These are phyloP conservation scores for Teratosphaeriaceae sp. DNA, from an alignment of 2,329 filamentous ascomycete genomes.

Conservation along the genomic window DNA sequence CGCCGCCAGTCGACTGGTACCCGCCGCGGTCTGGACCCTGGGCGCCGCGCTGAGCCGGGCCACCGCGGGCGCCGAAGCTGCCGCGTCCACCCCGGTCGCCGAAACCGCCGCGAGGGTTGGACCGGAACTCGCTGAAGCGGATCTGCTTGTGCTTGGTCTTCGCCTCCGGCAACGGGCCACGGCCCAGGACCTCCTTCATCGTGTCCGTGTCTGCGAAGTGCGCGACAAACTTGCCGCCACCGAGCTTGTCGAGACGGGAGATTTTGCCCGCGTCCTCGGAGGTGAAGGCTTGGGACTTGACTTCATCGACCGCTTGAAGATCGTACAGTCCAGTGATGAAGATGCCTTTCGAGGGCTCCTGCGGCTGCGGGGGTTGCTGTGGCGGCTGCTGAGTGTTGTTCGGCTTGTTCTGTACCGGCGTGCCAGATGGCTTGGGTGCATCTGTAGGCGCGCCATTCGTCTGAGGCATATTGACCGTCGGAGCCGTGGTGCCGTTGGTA, in stretches of 20 bases:
- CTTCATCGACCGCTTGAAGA: conserved; percentile 73
- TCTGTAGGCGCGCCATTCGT: conserved; percentile 45
- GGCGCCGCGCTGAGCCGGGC: conserved; percentile 56
- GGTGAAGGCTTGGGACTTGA: conserved; percentile 65
- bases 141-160: conserved; percentile 56
- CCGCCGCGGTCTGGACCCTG: conserved; percentile 22
- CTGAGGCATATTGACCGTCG: conserved; percentile 29
- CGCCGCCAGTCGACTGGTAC: conserved; percentile 28
- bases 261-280: conserved; percentile 82
- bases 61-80: conserved; percentile 58
- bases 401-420: conserved; percentile 44
- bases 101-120: conserved; percentile 34
- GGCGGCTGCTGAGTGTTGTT: conserved; percentile 13
- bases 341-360: conserved; percentile 61
- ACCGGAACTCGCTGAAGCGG: conserved; percentile 49
- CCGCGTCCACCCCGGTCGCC: conserved; percentile 41
- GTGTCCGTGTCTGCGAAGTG: conserved; percentile 76
- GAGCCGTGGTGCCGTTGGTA: conserved; percentile 23
- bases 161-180: conserved; percentile 60
- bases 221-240: conserved; percentile 69
- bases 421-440: conserved; percentile 31
- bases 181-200: conserved; percentile 70
- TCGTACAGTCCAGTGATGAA: conserved; percentile 60
- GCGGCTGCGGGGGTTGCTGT: conserved; percentile 22
- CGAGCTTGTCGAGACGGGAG: conserved; percentile 60